Evolutionary conservation across 1,139 yeast genomes (phyloP).

Genomic region (Meyerozyma sp.): DNA sequence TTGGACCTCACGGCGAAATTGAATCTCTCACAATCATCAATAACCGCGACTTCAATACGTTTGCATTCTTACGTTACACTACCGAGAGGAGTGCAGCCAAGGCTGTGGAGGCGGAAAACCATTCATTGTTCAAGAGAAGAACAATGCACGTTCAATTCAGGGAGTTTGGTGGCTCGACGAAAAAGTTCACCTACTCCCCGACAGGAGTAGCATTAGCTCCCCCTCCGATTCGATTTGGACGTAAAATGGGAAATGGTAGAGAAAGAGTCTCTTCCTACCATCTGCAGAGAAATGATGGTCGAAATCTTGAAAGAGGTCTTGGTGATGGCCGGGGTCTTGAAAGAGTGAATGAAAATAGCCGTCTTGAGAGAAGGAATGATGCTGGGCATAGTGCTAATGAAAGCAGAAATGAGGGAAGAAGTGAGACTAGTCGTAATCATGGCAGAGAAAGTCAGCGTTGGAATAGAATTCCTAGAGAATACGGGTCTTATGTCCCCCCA

Average conservation of each 20-base stretch:
- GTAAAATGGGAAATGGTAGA: background rate
- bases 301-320: background rate
- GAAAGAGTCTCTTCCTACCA: too few relatives aligned
- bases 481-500: background rate
- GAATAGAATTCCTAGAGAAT: background rate
- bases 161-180: slow-evolving; percentile 25
- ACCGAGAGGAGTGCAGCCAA: slow-evolving; percentile 73
- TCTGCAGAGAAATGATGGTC: too few relatives aligned
- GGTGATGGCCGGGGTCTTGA: background rate
- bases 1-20: slow-evolving; percentile 63
- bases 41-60: slow-evolving; percentile 29
- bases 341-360: background rate
- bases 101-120: slow-evolving; percentile 79
- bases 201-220: slow-evolving; percentile 56
- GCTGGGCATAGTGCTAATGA: background rate
- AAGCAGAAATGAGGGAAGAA: background rate
- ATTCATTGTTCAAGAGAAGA: slow-evolving; percentile 62
- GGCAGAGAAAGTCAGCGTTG: background rate
- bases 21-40: slow-evolving; percentile 44
- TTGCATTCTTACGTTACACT: slow-evolving; percentile 67
- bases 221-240: slow-evolving; percentile 47
- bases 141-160: slow-evolving; percentile 83
- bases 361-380: background rate
- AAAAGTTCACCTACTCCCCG: slow-evolving; percentile 1
- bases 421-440: background rate